Evolutionary conservation across 139 green algal species (phyloP).

Genomic region (Chlorella sp.): DNA sequence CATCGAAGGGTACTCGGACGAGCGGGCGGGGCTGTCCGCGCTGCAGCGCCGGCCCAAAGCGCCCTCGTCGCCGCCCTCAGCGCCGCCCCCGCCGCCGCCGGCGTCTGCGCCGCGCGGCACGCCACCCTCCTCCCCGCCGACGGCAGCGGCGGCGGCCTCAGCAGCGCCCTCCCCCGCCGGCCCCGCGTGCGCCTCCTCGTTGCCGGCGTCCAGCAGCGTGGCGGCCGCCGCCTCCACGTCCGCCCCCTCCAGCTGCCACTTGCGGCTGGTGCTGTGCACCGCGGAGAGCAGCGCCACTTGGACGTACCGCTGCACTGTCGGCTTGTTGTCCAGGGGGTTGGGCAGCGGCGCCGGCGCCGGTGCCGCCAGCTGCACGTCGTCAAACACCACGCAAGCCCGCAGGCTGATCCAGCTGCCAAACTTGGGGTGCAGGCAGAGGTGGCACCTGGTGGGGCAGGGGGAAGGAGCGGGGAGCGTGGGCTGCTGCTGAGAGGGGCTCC

Average conservation of each 20-base stretch:
- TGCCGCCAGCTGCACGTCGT: slow-evolving; percentile 16
- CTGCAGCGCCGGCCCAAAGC: not conserved
- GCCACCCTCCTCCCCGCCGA: not conserved
- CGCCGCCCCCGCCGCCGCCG: slow-evolving; percentile 5
- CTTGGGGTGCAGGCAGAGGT: slow-evolving; percentile 57
- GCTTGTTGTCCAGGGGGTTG: slow-evolving; percentile 25
- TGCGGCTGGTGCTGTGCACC: slow-evolving; percentile 24
- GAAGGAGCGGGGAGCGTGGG: not conserved
- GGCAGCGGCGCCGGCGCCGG: not conserved
- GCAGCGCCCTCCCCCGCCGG: not conserved
- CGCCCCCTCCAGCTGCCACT: slow-evolving; percentile 8
- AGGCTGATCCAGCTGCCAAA: slow-evolving; percentile 58
- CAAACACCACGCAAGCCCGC: slow-evolving; percentile 47
- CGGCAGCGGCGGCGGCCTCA: not conserved
- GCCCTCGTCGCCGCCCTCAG: not conserved
- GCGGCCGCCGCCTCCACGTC: slow-evolving; percentile 25
- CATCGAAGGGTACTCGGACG: not conserved
- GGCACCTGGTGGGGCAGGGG: not conserved
- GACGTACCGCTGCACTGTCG: slow-evolving; percentile 27
- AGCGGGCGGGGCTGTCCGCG: not conserved
- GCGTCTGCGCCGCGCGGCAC: not conserved
- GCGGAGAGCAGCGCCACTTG: slow-evolving; percentile 31
- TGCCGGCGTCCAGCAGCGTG: slow-evolving; percentile 2
- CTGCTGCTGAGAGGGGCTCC: too few relatives aligned
- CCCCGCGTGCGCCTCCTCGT: not conserved